These are phyloP conservation scores for Penicillium coffeae DNA, from an alignment of 495 filamentous ascomycete species.

Conservation along the genomic window DNA sequence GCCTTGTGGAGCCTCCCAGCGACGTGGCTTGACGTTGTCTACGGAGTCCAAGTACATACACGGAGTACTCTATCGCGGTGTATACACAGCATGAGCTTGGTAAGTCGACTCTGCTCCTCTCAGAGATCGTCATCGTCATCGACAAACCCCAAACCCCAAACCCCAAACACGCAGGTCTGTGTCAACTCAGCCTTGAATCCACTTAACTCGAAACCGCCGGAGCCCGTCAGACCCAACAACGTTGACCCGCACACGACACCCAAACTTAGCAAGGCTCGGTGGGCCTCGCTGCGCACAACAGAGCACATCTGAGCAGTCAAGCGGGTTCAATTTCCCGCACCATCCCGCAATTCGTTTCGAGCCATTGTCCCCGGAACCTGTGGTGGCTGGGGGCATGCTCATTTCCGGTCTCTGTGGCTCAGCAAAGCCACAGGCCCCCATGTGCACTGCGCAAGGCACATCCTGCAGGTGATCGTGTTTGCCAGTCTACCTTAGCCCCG, in stretches of 20 bases:
- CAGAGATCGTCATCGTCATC: constrained; percentile 5
- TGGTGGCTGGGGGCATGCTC: constrained; percentile 4
- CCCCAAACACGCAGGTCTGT: neutral
- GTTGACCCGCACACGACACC: constrained; percentile 2
- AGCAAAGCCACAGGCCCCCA: constrained; percentile 3
- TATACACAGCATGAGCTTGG: too few relatives aligned
- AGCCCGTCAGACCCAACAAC: neutral
- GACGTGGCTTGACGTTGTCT: neutral
- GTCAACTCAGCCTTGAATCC: neutral
- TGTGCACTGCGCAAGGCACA: neutral
- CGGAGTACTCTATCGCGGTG: neutral
- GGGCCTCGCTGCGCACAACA: neutral
- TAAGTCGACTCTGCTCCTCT: too few relatives aligned
- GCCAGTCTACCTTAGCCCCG: too few relatives aligned
- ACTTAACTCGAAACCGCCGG: neutral
- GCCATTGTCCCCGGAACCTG: neutral
- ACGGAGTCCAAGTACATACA: too few relatives aligned
- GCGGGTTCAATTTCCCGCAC: neutral
- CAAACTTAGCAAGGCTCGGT: neutral
- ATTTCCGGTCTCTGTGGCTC: constrained; percentile 1
- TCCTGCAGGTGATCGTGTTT: neutral
- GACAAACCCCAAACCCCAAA: constrained; percentile 2
- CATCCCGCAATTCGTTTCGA: neutral
- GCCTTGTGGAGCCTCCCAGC: too few relatives aligned
- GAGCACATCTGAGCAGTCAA: neutral